These are phyloP conservation scores for Fusarium vanettenii DNA, from an alignment of 2,329 filamentous ascomycete species.

Conservation along the genomic window DNA sequence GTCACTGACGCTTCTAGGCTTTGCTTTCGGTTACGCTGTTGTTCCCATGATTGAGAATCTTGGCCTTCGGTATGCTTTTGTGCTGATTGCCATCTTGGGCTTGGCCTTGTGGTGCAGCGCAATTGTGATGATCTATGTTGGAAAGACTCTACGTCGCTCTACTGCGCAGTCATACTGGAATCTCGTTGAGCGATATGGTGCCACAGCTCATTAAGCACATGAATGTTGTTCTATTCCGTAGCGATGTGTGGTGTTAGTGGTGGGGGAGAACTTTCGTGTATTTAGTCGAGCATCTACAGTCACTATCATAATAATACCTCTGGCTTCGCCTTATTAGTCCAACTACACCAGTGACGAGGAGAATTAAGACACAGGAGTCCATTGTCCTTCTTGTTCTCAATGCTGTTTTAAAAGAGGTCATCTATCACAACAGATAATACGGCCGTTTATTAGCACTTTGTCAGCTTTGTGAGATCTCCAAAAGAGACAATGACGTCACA, in stretches of 20 bases:
- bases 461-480: not conserved
- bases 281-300: not conserved
- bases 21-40: not conserved
- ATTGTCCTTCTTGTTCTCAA: not conserved
- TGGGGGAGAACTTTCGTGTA: not conserved
- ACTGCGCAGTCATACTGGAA: constrained; percentile 34
- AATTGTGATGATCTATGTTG: constrained; percentile 25
- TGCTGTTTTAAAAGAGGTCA: not conserved
- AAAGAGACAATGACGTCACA: not conserved
- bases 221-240: not conserved
- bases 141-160: constrained; percentile 28
- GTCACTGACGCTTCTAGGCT: not conserved
- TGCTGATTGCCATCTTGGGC: constrained; percentile 33
- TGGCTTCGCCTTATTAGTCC: not conserved
- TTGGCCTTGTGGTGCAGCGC: constrained; percentile 24
- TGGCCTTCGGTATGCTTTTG: constrained; percentile 35
- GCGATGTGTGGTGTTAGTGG: not conserved
- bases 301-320: not conserved
- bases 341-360: not conserved
- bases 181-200: constrained; percentile 27
- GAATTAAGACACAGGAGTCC: not conserved
- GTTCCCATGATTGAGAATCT: not conserved
- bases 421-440: not conserved
- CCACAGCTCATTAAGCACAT: not conserved
- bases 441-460: not conserved